Evolutionary conservation across 768 basidiomycete species (phyloP).

Genomic region (Lactarius hatsudake): DNA sequence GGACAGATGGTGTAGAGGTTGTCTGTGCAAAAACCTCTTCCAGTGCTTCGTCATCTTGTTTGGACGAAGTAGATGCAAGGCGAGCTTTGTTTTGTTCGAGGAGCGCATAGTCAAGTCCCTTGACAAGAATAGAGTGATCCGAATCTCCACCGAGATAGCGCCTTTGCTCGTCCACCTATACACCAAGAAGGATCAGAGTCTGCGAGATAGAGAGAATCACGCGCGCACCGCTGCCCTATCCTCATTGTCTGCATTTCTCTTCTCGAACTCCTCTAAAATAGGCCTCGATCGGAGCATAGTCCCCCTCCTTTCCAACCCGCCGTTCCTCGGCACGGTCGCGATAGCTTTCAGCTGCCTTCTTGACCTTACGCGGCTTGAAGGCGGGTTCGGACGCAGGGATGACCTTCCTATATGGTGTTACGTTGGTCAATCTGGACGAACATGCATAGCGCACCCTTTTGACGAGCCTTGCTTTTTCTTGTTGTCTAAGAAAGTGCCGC

Average conservation of each 20-base stretch:
- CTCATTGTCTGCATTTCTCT: conserved; percentile 51
- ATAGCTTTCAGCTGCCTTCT: conserved; percentile 51
- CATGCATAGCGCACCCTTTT: conserved; percentile 19
- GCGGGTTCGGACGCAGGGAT: conserved; percentile 53
- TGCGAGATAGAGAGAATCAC: background rate
- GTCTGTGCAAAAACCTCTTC: conserved; percentile 68
- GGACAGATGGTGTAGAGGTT: conserved; percentile 31
- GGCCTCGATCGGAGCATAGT: conserved; percentile 82
- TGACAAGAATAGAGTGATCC: conserved; percentile 82
- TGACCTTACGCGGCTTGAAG: conserved; percentile 82
- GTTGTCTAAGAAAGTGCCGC: conserved; percentile 36
- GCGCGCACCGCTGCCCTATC: conserved; percentile 57
- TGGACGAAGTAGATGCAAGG: conserved; percentile 40
- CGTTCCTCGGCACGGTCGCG: conserved; percentile 77
- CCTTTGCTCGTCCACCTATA: conserved; percentile 71
- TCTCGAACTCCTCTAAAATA: conserved; percentile 79
- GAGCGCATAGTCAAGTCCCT: conserved; percentile 84
- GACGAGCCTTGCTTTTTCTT: conserved; percentile 24
- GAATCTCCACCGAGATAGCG: conserved; percentile 82
- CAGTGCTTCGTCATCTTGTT: conserved; percentile 75
- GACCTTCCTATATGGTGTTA: conserved; percentile 40
- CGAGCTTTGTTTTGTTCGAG: conserved; percentile 82
- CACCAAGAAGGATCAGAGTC: background rate
- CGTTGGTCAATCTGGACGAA: background rate
- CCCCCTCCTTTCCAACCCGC: conserved; percentile 60